Percentiles rank a stretch among this genome's conserved stretches.
phyloP scores from a whole-genome alignment of 2,329 filamentous ascomycete species.

The Penicillium sp. region DNA sequence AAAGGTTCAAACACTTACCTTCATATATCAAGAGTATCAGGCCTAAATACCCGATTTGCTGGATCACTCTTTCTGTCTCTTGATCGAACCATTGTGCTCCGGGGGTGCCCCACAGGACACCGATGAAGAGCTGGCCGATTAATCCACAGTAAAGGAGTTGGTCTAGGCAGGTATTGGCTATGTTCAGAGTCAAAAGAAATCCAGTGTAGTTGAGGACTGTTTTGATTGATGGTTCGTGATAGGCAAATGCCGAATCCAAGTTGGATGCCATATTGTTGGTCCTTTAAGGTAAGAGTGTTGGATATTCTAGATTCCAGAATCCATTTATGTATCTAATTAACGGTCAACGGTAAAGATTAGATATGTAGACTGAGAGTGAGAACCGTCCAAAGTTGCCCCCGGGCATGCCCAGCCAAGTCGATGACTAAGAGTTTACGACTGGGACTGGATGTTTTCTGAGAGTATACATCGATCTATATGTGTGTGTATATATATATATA shows the following conservation, averaged over 20 bases:
- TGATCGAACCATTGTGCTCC: conserved; percentile 59
- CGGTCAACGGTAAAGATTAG: too few relatives aligned
- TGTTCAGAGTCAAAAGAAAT: conserved; percentile 63
- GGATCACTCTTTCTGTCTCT: conserved; percentile 54
- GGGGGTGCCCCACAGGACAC: conserved; percentile 67
- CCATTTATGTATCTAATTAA: not conserved
- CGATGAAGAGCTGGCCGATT: conserved; percentile 68
- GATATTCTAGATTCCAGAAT: not conserved
- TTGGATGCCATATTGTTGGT: not conserved
- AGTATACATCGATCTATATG: not conserved
- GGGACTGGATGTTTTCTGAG: too few relatives aligned
- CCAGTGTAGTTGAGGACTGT: conserved; percentile 60
- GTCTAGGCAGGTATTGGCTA: conserved; percentile 58
- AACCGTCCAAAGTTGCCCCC: too few relatives aligned
- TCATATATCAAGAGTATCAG: conserved; percentile 71
- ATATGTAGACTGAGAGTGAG: not conserved
- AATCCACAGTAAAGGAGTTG: conserved; percentile 65
- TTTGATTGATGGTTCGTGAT: conserved; percentile 61
- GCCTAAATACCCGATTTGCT: conserved; percentile 69
- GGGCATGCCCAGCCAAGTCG: not conserved
- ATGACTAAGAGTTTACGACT: not conserved
- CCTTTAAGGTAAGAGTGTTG: not conserved
- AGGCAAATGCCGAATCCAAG: conserved; percentile 45
- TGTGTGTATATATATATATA: too few relatives aligned
- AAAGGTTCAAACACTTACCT: conserved; percentile 41